Evolutionary conservation across 441 rosid species (phyloP).

Genomic region (Populus tomentosa): DNA sequence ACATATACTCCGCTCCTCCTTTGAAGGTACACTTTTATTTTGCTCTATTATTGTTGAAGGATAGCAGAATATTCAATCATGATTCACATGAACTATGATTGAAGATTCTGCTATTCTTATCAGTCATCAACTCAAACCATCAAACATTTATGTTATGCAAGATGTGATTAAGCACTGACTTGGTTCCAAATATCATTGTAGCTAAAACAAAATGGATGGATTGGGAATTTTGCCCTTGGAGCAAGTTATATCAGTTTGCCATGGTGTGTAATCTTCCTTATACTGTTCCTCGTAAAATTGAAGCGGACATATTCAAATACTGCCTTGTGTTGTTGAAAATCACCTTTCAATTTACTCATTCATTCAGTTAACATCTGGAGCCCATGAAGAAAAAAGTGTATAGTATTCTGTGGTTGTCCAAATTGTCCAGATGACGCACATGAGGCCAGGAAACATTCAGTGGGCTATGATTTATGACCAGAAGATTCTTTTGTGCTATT

Average conservation of each 20-base stretch:
- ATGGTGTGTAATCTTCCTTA: slow-evolving; percentile 46
- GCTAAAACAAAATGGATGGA: slow-evolving; percentile 99
- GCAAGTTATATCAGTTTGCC: slow-evolving; percentile 97
- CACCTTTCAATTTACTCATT: not conserved
- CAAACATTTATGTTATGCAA: slow-evolving; percentile 4
- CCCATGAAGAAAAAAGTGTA: not conserved
- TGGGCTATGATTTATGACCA: not conserved
- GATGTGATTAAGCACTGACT: slow-evolving; percentile 22
- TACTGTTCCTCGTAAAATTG: not conserved
- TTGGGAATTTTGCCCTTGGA: slow-evolving; percentile 95
- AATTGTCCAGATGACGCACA: not conserved
- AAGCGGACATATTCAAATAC: not conserved
- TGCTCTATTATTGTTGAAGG: not conserved
- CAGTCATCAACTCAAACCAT: slow-evolving; percentile 2
- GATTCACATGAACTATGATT: too few species aligned
- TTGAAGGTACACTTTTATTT: slow-evolving; percentile 55
- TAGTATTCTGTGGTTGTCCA: not conserved
- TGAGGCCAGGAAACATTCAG: not conserved
- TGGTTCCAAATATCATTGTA: slow-evolving; percentile 32
- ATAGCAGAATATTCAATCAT: too few species aligned
- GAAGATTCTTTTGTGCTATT: not conserved
- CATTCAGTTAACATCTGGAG: not conserved
- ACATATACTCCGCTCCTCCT: slow-evolving; percentile 98
- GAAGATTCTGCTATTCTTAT: too few species aligned
- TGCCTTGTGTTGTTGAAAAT: not conserved